Conservation (phyloP, 306 rosid species). For the Ormosia emarginata region DNA sequence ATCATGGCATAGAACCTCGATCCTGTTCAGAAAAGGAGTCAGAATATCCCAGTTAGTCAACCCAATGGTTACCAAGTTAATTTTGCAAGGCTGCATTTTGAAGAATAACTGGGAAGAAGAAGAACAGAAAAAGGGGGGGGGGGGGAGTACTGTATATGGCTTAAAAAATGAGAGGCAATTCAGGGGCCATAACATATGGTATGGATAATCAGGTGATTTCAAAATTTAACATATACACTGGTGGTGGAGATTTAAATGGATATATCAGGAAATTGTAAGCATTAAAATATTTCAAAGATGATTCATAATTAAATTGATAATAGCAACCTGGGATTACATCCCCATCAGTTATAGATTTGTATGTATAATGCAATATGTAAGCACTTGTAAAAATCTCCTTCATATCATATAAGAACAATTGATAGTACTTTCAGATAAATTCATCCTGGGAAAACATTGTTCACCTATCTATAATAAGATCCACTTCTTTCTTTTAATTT, state of each 20-base stretch:
- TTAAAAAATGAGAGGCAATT: not conserved
- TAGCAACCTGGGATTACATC: not conserved
- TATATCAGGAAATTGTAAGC: not conserved
- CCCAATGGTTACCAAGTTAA: not conserved
- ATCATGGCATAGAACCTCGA: conserved; percentile 82
- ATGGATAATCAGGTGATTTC: not conserved
- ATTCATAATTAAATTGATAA: not conserved
- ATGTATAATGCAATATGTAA: not conserved
- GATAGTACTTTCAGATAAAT: not conserved
- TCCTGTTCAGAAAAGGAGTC: conserved; percentile 50
- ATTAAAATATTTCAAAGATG: not conserved
- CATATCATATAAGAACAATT: not conserved
- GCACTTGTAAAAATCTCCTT: not conserved
- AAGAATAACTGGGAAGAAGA: not conserved
- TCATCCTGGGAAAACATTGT: not conserved
- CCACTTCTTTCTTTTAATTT: not conserved
- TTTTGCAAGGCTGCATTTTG: conserved; percentile 8
- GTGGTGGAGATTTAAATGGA: not conserved
- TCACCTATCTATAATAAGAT: not conserved
- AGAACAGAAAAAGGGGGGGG: not conserved
- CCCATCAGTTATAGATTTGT: not conserved
- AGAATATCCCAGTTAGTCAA: conserved; percentile 7
- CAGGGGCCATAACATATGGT: not conserved
- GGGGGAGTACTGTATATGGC: not conserved
- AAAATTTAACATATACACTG: not conserved